These are phyloP conservation scores for Nelumbo lutea DNA, from an alignment of 164 flowering plant species.

Conservation along the genomic window DNA sequence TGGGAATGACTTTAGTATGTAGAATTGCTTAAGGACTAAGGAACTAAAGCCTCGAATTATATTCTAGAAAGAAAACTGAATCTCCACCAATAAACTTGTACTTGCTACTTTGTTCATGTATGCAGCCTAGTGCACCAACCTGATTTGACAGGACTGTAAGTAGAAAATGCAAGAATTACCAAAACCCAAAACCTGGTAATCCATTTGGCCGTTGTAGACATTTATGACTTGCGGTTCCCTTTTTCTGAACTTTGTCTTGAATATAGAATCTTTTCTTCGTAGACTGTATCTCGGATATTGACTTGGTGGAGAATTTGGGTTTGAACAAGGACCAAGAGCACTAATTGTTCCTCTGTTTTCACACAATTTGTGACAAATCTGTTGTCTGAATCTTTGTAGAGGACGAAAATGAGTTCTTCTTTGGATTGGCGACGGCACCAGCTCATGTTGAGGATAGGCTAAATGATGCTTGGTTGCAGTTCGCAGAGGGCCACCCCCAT, in stretches of 20 bases:
- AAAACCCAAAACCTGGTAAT: not conserved
- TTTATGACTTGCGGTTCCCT: not conserved
- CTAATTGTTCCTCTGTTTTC: no score
- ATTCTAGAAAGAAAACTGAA: not conserved
- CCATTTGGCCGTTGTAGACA: not conserved
- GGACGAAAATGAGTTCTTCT: conserved; percentile 67
- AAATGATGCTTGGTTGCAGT: conserved; percentile 95
- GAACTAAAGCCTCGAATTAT: no score
- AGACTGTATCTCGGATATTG: not conserved
- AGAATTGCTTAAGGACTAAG: no score
- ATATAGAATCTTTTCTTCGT: not conserved
- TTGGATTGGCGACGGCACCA: conserved; percentile 97
- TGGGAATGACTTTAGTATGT: not conserved
- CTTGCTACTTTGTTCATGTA: no score
- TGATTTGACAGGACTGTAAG: not conserved
- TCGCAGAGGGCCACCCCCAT: conserved; percentile 70
- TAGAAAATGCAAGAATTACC: not conserved
- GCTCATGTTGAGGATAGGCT: conserved; percentile 97
- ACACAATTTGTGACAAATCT: not conserved
- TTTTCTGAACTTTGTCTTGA: not conserved
- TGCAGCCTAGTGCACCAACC: not conserved
- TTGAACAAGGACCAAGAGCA: not conserved
- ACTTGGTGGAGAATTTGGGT: not conserved
- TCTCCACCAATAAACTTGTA: not conserved
- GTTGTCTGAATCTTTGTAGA: conserved; percentile 23